Base-by-base conservation (phyloP, 2,329 filamentous ascomycete genomes). In the Botrytis sinoallii region DNA sequence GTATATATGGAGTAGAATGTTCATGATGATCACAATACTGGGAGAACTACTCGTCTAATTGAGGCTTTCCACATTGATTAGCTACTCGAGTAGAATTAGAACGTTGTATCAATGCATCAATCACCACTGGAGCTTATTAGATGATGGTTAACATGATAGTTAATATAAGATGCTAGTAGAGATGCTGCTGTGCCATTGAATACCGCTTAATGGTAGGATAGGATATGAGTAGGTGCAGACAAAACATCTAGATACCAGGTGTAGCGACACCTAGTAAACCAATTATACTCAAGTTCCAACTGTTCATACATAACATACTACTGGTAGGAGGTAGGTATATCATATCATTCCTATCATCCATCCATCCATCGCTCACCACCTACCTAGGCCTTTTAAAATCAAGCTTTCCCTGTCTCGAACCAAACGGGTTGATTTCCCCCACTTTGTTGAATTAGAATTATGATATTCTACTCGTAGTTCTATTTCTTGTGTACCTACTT, bases 381-480 rank as follows among this genome's bases (percentile, higher is more conserved):
- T 2, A 59, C 29, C 57, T 59, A 35, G 57, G 4, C 29, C n/a
- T 20, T 35, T 32, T 25, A 35, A 20, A 66, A 48, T 66, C 63
- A 66, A 48, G n/a, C 64, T 38, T 52, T 52, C 44, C 32, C 29
- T 48, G 18, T 12, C 25, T 22, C n/a, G 25, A 57, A 42, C 65
- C 52, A 42, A 29, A 29, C 40, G 25, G 25, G 42, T 32, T 20
- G 12, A 29, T 22, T 65, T 48, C 63, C 48, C 65, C 48, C 65
- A 68, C 46, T 42, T 68, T 68, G 65, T 68, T 55, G 46, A 42
- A 42, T 64, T 44, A 40, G 46, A 32, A 55, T 64, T 44, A n/a
- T 64, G 14, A 64, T n/a, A 29, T 42, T 44, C 61, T 64, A 42
- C 35, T 64, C 16, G 52, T 55, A 29, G 25, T 55, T 29, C 25